Evolutionary conservation across 768 basidiomycete genomes (phyloP).

Genomic region (Lepiota brunneoincarnata): DNA sequence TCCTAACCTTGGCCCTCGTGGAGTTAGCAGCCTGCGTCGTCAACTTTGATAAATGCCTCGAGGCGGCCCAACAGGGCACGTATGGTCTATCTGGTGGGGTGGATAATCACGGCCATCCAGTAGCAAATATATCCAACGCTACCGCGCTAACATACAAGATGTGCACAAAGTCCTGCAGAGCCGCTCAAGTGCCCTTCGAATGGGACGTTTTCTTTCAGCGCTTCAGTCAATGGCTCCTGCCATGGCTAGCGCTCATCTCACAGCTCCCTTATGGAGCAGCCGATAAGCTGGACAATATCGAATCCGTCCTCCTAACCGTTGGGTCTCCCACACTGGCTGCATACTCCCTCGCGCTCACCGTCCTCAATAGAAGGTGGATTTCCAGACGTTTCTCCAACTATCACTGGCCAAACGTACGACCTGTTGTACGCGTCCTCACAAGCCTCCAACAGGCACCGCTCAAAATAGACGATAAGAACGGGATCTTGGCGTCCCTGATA

Average conservation of each 20-base stretch:
- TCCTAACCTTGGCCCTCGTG: no score
- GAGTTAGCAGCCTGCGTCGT: no score
- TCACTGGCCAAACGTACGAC: constrained; percentile 26
- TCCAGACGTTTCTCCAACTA: constrained; percentile 26
- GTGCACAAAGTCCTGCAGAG: constrained; percentile 26
- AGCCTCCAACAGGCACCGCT: constrained; percentile 42
- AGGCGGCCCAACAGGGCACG: constrained; percentile 14
- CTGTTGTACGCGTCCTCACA: constrained; percentile 32
- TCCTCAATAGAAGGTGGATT: constrained; percentile 43
- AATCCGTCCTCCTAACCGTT: constrained; percentile 39
- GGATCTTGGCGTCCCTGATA: constrained; percentile 37
- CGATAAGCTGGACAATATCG: constrained; percentile 37
- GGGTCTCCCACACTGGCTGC: constrained; percentile 44
- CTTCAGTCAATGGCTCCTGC: constrained; percentile 44
- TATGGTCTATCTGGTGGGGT: constrained; percentile 19
- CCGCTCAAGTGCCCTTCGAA: constrained; percentile 21
- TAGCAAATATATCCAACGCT: constrained; percentile 19
- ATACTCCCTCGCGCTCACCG: constrained; percentile 41
- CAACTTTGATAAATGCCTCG: constrained; percentile 21
- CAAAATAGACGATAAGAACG: constrained; percentile 22
- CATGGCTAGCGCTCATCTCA: constrained; percentile 46
- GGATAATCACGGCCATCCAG: constrained; percentile 24
- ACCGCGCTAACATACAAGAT: constrained; percentile 28
- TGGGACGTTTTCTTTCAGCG: constrained; percentile 36
- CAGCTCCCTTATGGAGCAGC: constrained; percentile 47